Evolutionary conservation across 1,139 yeast species (phyloP), one percentile per base, ranked within the genome.

Genomic region (Lipomyces yarrowii): DNA sequence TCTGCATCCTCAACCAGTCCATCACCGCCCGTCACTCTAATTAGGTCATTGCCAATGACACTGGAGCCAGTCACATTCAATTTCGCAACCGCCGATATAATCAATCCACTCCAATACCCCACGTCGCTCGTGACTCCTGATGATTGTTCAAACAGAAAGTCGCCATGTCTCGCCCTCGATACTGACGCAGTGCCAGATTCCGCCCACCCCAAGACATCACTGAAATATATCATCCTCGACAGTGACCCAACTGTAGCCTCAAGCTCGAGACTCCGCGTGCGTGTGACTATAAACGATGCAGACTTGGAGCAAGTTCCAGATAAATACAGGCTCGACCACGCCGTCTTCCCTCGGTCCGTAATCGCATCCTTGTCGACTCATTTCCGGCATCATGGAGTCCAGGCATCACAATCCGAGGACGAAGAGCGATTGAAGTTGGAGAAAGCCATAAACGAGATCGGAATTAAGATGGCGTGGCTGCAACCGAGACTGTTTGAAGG

Each of bases 401-500:
- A 6, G 18, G 23, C 18, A 18, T 42, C 48, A 6, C 21, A 10
- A 21, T n/a, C 18, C 21, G 48, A 42, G 23, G 55, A 52, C 55
- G 55, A 52, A 52, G 55, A 52, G n/a, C 60, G 64, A 13, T 6
- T 26, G 2, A 23, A 21, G 11, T 8, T 58, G 23, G 63, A 64
- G 42, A 37, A 59, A 48, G 56, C 54, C 18, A 52, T 65, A 37
- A 65, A 65, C 54, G 67, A 65, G 55, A 53, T 65, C 30, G 69
- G 64, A 23, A 60, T 65, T 59, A 65, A 61, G 57, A 57, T 65
- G 56, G 67, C 69, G 26, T 65, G 69, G 67, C 51, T 64, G 48
- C 69, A 65, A 56, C 69, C 69, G 26, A 62, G 64, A 21, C 1
- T 57, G 53, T 65, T 65, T 32, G 69, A 65, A 48, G 62, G 59